These are phyloP conservation scores for Alliaria petiolata DNA, from an alignment of 345 rosid genomes.

Conservation along the genomic window DNA sequence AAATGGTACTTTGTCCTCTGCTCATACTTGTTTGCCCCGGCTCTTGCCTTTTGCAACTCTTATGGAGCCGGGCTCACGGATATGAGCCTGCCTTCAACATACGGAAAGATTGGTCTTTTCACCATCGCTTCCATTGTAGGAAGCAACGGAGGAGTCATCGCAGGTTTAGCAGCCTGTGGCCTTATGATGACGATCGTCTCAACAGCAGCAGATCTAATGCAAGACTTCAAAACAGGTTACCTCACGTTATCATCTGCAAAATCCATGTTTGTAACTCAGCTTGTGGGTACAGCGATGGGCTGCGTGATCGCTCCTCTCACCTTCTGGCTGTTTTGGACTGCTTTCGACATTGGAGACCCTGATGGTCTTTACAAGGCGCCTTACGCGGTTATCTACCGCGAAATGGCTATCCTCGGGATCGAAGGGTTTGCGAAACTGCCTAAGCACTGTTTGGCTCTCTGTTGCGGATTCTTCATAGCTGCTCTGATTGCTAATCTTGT, in stretches of 20 bases:
- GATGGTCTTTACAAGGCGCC: constrained; percentile 76
- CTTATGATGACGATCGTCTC: constrained; percentile 83
- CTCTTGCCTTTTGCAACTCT: constrained; percentile 79
- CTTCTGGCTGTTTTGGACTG: constrained; percentile 77
- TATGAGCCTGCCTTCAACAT: constrained; percentile 68
- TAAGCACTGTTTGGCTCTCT: constrained; percentile 25
- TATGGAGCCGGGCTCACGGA: constrained; percentile 79
- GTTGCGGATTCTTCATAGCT: constrained; percentile 34
- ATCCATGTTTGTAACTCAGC: constrained; percentile 80
- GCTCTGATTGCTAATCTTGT: constrained; percentile 31
- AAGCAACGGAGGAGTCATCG: constrained; percentile 65
- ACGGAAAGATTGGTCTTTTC: constrained; percentile 82
- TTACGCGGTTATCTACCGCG: constrained; percentile 63
- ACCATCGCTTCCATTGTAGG: constrained; percentile 71
- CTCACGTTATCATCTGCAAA: constrained; percentile 73
- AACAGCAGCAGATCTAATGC: constrained; percentile 88
- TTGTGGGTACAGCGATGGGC: constrained; percentile 75
- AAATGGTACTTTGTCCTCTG: constrained; percentile 71
- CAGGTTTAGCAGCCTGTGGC: constrained; percentile 74
- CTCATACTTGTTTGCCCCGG: constrained; percentile 73
- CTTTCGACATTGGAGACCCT: constrained; percentile 68
- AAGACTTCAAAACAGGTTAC: constrained; percentile 83
- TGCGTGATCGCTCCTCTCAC: constrained; percentile 71
- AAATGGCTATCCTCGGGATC: constrained; percentile 47
- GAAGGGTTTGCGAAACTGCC: constrained; percentile 19